A percentile compares a stretch with the other conserved stretches of the same genome.
These are phyloP conservation scores for Lentinula novae-zelandiae DNA, from an alignment of 1,284 basidiomycete species.

Conservation along the genomic window DNA sequence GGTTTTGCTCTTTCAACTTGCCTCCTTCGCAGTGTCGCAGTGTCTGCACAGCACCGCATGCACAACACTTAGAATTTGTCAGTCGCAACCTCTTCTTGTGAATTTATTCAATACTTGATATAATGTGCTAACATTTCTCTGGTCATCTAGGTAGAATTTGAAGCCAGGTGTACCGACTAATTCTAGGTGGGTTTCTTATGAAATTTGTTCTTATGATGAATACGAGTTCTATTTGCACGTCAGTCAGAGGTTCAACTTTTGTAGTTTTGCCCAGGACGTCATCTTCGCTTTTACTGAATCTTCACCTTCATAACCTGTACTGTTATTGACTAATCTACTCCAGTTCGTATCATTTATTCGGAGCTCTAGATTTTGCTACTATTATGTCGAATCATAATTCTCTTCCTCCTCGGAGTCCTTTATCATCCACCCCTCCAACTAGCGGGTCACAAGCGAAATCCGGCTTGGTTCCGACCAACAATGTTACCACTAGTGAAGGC, in stretches of 20 bases:
- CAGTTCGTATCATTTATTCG: not conserved
- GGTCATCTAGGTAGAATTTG: not conserved
- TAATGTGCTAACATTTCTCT: not conserved
- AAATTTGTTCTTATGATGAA: conserved; percentile 28
- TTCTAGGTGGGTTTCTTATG: not conserved
- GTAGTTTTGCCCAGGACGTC: conserved; percentile 24
- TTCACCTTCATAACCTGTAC: not conserved
- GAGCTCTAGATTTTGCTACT: conserved; percentile 1
- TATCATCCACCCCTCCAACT: conserved; percentile 26
- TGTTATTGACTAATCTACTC: not conserved
- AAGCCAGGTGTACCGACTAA: not conserved
- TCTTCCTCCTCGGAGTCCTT: conserved; percentile 20
- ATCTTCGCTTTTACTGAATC: conserved; percentile 26
- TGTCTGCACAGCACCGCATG: no score
- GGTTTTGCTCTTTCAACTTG: no score
- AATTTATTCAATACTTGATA: no score
- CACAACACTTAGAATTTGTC: no score
- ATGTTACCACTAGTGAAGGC: conserved; percentile 70
- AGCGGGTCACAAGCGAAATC: conserved; percentile 40
- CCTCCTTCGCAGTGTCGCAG: no score
- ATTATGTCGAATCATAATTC: conserved; percentile 30
- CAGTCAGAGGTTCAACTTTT: conserved; percentile 37
- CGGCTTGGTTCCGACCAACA: conserved; percentile 71
- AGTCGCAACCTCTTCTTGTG: no score
- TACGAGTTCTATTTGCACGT: conserved; percentile 45